A percentile compares a stretch with the other conserved stretches of the same genome.
phyloP scores from a whole-genome alignment of 2,329 filamentous ascomycete genomes.

The Hypomyces rosellus region DNA sequence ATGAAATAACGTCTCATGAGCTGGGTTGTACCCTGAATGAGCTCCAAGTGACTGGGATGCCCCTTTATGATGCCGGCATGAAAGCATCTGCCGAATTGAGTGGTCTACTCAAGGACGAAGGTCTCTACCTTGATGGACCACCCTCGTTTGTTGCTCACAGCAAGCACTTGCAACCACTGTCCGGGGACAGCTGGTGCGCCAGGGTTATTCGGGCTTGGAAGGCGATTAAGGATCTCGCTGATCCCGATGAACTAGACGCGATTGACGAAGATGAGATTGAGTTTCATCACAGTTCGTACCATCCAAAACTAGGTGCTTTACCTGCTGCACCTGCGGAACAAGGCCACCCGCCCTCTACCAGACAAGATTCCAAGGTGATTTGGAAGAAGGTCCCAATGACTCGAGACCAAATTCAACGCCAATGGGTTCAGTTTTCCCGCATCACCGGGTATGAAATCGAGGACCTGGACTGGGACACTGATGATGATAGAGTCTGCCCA shows the following conservation, averaged over 20 bases:
- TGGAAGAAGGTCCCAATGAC: slow-evolving; percentile 45
- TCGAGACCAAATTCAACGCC: slow-evolving; percentile 34
- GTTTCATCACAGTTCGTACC: slow-evolving; percentile 16
- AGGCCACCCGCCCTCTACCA: slow-evolving; percentile 37
- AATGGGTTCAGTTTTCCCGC: slow-evolving; percentile 44
- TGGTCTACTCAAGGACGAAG: slow-evolving; percentile 49
- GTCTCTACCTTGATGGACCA: slow-evolving; percentile 42
- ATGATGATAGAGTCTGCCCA: slow-evolving; percentile 32
- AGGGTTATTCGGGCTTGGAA: slow-evolving; percentile 42
- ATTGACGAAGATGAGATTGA: slow-evolving; percentile 26
- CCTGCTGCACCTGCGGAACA: slow-evolving; percentile 36
- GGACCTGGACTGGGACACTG: slow-evolving; percentile 26
- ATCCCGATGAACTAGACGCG: slow-evolving; percentile 17
- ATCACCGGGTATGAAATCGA: slow-evolving; percentile 32
- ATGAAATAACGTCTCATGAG: slow-evolving; percentile 48
- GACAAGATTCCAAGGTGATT: slow-evolving; percentile 38
- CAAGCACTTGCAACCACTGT: slow-evolving; percentile 33
- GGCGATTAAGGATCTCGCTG: slow-evolving; percentile 18
- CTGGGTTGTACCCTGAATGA: slow-evolving; percentile 48
- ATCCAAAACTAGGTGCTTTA: slow-evolving; percentile 27
- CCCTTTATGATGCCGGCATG: slow-evolving; percentile 41
- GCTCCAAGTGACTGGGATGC: slow-evolving; percentile 46
- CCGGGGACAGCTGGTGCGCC: slow-evolving; percentile 33
- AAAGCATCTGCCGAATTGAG: slow-evolving; percentile 42
- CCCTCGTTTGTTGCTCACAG: slow-evolving; percentile 37